These are phyloP conservation scores for Fusarium liriodendri DNA, from an alignment of 2,329 filamentous ascomycete species.

Conservation along the genomic window DNA sequence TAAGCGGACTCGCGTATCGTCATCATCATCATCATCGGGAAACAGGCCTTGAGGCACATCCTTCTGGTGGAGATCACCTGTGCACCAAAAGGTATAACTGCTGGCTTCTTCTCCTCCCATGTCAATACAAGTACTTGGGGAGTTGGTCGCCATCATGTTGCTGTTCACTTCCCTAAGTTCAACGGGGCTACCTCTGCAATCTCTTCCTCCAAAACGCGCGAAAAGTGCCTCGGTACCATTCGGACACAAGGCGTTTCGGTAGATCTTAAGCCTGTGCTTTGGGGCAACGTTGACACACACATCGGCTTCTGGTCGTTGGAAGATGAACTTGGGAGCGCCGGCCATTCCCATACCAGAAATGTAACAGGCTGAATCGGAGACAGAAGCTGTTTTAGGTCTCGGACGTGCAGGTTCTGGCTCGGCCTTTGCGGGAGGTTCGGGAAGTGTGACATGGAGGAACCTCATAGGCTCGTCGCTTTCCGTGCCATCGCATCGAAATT, in stretches of 20 bases:
- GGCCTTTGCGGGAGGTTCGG: not conserved
- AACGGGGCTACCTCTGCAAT: not conserved
- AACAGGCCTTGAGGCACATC: not conserved
- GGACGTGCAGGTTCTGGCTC: not conserved
- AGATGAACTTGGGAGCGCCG: constrained; percentile 10
- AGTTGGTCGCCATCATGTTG: constrained; percentile 2
- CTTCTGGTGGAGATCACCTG: not conserved
- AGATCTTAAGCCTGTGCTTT: constrained; percentile 15
- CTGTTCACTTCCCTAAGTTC: constrained; percentile 4
- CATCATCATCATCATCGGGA: constrained; percentile 1
- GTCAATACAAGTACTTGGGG: not conserved
- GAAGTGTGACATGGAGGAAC: not conserved
- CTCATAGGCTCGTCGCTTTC: not conserved
- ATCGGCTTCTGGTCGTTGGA: constrained; percentile 10
- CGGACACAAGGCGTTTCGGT: constrained; percentile 15
- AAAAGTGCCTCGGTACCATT: constrained; percentile 18
- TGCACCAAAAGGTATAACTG: constrained; percentile 24
- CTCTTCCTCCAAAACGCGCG: not conserved
- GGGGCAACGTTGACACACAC: constrained; percentile 17
- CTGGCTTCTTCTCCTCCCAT: constrained; percentile 14
- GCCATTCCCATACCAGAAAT: constrained; percentile 10
- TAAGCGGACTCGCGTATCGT: not conserved
- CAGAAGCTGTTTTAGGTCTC: constrained; percentile 7
- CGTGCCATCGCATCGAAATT: constrained; percentile 5
- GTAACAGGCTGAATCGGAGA: constrained; percentile 25